Percentiles rank a stretch among this genome's conserved stretches.
These are phyloP conservation scores for Tephrocybe sp. DNA, from an alignment of 768 basidiomycete species.

Conservation along the genomic window DNA sequence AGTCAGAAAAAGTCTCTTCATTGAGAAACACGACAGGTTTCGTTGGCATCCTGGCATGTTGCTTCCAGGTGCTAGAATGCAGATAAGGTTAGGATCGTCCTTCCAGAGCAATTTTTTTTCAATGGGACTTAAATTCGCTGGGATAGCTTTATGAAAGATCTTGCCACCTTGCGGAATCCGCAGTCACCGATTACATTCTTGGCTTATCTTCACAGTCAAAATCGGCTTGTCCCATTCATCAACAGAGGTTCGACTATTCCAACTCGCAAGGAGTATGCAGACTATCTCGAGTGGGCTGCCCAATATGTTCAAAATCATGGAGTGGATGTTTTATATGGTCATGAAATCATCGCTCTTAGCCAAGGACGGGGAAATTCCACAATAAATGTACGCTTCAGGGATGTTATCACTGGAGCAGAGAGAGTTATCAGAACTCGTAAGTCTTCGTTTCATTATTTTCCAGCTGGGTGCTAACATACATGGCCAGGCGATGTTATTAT, in stretches of 20 bases:
- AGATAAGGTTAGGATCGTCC: conserved; percentile 40
- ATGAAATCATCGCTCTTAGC: conserved; percentile 41
- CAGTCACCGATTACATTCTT: conserved; percentile 51
- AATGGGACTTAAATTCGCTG: background rate
- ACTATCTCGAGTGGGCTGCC: conserved; percentile 54
- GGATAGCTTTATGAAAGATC: conserved; percentile 48
- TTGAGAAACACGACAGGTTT: conserved; percentile 46
- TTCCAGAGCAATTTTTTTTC: background rate
- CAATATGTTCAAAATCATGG: conserved; percentile 39
- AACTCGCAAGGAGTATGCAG: conserved; percentile 50
- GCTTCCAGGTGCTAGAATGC: conserved; percentile 49
- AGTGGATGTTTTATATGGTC: conserved; percentile 40
- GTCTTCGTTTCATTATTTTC: conserved; percentile 11
- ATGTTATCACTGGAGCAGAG: conserved; percentile 32
- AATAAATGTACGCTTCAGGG: conserved; percentile 36
- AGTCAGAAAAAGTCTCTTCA: conserved; percentile 36
- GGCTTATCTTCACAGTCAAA: conserved; percentile 47
- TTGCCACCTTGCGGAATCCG: conserved; percentile 50
- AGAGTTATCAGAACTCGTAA: conserved; percentile 34
- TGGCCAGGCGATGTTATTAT: conserved; percentile 46
- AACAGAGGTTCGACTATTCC: conserved; percentile 50
- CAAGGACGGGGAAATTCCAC: conserved; percentile 23
- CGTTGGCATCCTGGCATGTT: conserved; percentile 59
- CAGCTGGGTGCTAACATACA: background rate
- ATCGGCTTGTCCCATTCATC: conserved; percentile 48